Percentiles rank a stretch among this genome's conserved stretches.
phyloP scores from a whole-genome alignment of 2,329 filamentous ascomycete species.

The Beauveria australis region DNA sequence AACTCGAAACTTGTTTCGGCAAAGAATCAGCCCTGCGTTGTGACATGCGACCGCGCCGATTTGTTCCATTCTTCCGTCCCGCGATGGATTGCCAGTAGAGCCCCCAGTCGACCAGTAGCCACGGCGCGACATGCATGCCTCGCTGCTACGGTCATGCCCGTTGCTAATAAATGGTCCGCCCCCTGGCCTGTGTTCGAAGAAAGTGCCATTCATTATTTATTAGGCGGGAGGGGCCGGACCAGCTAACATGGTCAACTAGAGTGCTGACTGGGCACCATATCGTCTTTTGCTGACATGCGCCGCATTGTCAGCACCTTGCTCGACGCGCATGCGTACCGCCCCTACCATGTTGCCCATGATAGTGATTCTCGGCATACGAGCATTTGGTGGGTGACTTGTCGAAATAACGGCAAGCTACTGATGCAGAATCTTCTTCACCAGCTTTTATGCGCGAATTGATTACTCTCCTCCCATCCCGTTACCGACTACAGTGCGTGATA shows the following conservation, averaged over 20 bases:
- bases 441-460: not conserved
- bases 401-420: not conserved
- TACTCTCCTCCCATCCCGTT: not conserved
- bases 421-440: not conserved
- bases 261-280: constrained; percentile 1
- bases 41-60: not conserved
- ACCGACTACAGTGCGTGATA: not conserved
- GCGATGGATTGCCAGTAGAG: not conserved
- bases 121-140: not conserved
- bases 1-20: not conserved
- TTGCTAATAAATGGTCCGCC: not conserved
- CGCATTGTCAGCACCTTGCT: not conserved
- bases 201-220: not conserved
- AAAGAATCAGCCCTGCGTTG: not conserved
- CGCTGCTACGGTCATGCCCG: not conserved
- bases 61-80: not conserved
- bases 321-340: not conserved
- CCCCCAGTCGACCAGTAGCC: too few species aligned
- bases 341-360: not conserved
- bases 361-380: not conserved
- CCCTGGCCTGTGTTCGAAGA: not conserved
- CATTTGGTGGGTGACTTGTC: not conserved
- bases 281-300: not conserved
- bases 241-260: not conserved
- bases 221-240: not conserved